Percentiles rank a stretch among this genome's conserved stretches.
Conservation (phyloP, 305 asterid genomes). For the Plantago rigida region DNA sequence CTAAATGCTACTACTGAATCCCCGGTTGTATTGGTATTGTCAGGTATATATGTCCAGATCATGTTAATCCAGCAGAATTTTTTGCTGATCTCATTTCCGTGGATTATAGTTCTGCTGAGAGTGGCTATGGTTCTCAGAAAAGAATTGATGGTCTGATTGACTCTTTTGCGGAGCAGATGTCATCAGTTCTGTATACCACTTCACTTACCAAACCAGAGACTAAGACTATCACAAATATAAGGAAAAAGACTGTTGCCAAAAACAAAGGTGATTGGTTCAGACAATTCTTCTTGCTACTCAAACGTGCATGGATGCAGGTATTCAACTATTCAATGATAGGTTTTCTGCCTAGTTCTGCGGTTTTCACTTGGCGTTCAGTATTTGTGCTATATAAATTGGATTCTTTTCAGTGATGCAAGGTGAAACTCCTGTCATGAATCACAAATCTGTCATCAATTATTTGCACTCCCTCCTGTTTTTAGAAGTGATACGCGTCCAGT, state of each 20-base stretch:
- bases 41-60: constrained; percentile 88
- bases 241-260: constrained; percentile 38
- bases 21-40: constrained; percentile 26
- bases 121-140: constrained; percentile 69
- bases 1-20: constrained; percentile 19
- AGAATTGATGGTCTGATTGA: constrained; percentile 76
- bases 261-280: constrained; percentile 81
- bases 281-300: constrained; percentile 75
- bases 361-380: neutral
- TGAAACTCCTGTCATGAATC: neutral
- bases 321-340: constrained; percentile 7
- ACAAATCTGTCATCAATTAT: neutral
- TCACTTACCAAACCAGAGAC: constrained; percentile 41
- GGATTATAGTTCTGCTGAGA: constrained; percentile 75
- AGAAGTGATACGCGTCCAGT: too few species aligned
- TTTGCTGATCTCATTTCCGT: constrained; percentile 98
- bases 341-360: constrained; percentile 12
- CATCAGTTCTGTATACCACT: constrained; percentile 56
- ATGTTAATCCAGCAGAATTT: constrained; percentile 95
- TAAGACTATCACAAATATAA: constrained; percentile 27
- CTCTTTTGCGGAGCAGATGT: constrained; percentile 57
- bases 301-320: constrained; percentile 99
- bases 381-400: constrained; percentile 7
- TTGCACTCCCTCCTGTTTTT: too few species aligned
- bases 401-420: constrained; percentile 9